phyloP scores from a whole-genome alignment of 352 stramenopile species.

The Pythium utonaiense region DNA sequence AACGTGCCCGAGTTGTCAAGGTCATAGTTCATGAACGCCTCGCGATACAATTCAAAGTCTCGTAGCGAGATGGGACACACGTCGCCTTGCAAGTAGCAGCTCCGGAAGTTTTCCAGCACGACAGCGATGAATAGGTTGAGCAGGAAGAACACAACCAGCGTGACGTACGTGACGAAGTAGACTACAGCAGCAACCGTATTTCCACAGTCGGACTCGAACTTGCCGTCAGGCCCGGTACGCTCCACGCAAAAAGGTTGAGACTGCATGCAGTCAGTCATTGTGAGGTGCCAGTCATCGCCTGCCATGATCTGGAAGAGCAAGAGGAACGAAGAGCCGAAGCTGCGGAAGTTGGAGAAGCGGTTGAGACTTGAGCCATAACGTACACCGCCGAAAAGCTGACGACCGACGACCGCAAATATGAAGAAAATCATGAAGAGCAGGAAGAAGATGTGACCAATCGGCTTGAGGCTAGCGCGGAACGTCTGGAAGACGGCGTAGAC shows the following conservation, averaged over 20 bases:
- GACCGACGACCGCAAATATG: constrained; percentile 72
- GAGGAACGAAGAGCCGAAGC: constrained; percentile 53
- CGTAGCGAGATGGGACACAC: constrained; percentile 69
- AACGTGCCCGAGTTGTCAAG: constrained; percentile 46
- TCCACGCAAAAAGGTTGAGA: constrained; percentile 57
- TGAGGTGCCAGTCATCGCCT: constrained; percentile 77
- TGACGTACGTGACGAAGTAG: constrained; percentile 76
- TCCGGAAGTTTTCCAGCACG: constrained; percentile 80
- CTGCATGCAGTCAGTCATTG: constrained; percentile 78
- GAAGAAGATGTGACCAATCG: constrained; percentile 76
- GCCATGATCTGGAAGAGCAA: constrained; percentile 83
- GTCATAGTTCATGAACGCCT: constrained; percentile 71
- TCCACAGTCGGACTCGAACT: constrained; percentile 59
- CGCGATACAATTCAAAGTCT: constrained; percentile 72
- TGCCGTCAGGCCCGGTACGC: constrained; percentile 28
- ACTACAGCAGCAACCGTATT: constrained; percentile 35
- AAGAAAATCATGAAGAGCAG: constrained; percentile 82
- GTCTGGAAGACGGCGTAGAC: constrained; percentile 79
- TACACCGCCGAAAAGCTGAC: constrained; percentile 70
- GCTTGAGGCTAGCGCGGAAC: constrained; percentile 59
- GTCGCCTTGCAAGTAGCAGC: constrained; percentile 73
- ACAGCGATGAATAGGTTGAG: constrained; percentile 83
- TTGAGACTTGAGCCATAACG: constrained; percentile 57
- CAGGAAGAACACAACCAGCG: constrained; percentile 76
- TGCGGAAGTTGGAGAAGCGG: constrained; percentile 69